Conservation (phyloP, 179 eudicot genomes). For the Actinidia chinensis region DNA sequence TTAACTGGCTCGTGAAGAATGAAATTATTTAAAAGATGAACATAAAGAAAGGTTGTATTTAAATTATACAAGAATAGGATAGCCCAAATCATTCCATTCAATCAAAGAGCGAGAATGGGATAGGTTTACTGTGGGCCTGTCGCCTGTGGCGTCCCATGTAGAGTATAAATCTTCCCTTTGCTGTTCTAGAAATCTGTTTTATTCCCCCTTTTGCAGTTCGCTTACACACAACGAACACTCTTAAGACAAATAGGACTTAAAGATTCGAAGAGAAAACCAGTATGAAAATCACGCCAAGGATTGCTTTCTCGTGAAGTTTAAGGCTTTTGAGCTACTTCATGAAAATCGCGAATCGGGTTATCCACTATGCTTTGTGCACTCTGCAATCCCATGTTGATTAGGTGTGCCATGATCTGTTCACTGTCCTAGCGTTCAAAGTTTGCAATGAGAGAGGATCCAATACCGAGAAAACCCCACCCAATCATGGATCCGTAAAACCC, state of each 20-base stretch:
- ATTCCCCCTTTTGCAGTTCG: no score
- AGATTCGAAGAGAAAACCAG: no score
- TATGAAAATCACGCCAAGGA: no score
- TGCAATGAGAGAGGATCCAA: not conserved
- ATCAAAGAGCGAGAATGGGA: not conserved
- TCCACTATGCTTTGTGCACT: not conserved
- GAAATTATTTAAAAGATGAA: not conserved
- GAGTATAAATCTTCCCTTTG: no score
- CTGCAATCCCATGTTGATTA: no score
- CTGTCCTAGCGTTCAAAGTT: not conserved
- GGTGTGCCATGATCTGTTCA: no score
- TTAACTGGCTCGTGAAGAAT: not conserved
- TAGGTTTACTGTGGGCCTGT: not conserved
- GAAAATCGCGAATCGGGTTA: not conserved
- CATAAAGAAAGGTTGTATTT: not conserved
- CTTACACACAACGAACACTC: no score
- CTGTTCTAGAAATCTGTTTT: no score
- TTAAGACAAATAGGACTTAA: no score
- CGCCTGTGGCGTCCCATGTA: not conserved
- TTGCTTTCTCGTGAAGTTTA: no score
- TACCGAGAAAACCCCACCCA: not conserved
- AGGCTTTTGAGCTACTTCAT: slow-evolving; percentile 7
- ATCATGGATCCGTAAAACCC: not conserved
- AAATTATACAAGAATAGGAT: not conserved
- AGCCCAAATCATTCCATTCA: not conserved